Percentiles rank a stretch among this genome's conserved stretches.
Conservation (phyloP, 1,284 basidiomycete genomes). For the Spongiforma sp. region DNA sequence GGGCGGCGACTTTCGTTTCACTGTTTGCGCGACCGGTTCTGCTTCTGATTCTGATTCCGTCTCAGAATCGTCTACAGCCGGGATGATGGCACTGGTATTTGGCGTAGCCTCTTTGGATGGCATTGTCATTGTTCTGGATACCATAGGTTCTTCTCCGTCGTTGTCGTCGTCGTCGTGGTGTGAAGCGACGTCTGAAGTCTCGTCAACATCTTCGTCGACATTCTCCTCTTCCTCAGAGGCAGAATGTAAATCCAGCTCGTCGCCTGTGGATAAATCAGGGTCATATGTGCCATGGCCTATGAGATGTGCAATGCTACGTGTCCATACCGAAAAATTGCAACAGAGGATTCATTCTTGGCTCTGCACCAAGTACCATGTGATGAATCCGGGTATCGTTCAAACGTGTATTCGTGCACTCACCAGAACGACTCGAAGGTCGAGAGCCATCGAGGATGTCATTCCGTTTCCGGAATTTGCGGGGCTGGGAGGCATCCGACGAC, state of each 20-base stretch:
- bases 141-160: constrained; percentile 27
- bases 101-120: constrained; percentile 11
- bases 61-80: constrained; percentile 38
- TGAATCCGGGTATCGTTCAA: not conserved
- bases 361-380: constrained; percentile 4
- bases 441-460: constrained; percentile 5
- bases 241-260: constrained; percentile 49
- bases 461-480: constrained; percentile 21
- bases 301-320: not conserved
- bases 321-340: constrained; percentile 35
- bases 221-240: constrained; percentile 51
- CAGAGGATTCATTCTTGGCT: constrained; percentile 33
- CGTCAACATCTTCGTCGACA: constrained; percentile 39
- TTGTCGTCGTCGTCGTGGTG: constrained; percentile 16
- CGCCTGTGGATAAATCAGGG: constrained; percentile 26
- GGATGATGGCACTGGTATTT: not conserved
- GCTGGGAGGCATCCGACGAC: constrained; percentile 18
- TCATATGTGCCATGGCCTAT: not conserved
- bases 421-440: constrained; percentile 8
- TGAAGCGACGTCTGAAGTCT: constrained; percentile 30
- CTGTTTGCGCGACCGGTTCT: constrained; percentile 12
- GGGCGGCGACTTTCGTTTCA: constrained; percentile 33
- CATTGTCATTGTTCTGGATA: constrained; percentile 33
- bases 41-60: constrained; percentile 51
- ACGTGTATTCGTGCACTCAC: constrained; percentile 24